Evolutionary conservation across 176 grass and related monocot genomes (phyloP), one percentile per base, ranked within the genome.

Genomic region (Oryza rufipogon): DNA sequence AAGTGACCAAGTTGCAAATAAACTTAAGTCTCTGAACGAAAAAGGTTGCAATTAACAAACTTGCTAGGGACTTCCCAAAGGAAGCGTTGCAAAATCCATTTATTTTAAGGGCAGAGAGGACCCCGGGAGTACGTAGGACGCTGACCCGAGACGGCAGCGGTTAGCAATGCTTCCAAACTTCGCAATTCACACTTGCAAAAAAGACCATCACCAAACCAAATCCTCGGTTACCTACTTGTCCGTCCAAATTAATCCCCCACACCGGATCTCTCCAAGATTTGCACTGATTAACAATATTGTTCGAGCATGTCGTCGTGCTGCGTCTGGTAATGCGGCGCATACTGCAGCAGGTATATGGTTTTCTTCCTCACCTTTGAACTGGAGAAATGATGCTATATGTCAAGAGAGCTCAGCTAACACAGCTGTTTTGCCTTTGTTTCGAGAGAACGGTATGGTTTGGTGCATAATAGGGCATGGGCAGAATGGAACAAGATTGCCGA

Each of bases 81-180:
- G 17, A 26, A 61, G 73, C 67, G 0, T 60, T 22, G 1, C 15
- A 47, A 49, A 78, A 77, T 69, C 68, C 74, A 48, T 69, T 90
- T 79, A 28, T 79, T 79, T 86, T 86, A 75, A 38, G 11, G 11
- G 68, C n/a, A 6, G 36, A 76, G 78, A 79, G 75, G 74, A 63
- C 74, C 74, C 75, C 68, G 34, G 54, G 41, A 8, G 5, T 66
- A 73, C 11, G 28, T 66, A 73, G 84, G 33, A 54, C 68, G 72
- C 36, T 79, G 75, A 75, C 76, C 60, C 28, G 60, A 41, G 79
- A 90, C 79, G 73, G 67, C 60, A 78, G 73, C 56, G 11, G 74
- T 83, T 86, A 63, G 66, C 68, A 51, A 83, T 86, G 69, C 70
- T 82, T 86, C 85, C 80, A 87, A 87, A 80, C 41, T 83, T 87